A percentile compares a stretch with the other conserved stretches of the same genome.
Evolutionary conservation across 768 basidiomycete genomes (phyloP).

Genomic region (Collybia nuda): DNA sequence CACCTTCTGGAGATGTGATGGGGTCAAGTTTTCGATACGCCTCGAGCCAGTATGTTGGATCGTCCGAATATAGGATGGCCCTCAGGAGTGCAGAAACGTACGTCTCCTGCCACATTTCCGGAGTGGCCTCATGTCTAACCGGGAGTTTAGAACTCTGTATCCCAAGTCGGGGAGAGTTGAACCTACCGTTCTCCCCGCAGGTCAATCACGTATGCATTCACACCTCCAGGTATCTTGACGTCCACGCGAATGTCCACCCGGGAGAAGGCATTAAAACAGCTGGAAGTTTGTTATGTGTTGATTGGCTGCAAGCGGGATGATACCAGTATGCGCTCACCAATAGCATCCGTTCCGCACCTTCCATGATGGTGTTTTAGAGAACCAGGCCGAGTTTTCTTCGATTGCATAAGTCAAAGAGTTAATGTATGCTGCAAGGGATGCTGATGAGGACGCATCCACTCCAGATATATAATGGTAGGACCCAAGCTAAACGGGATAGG

Average conservation of each 20-base stretch:
- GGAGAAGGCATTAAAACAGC: slow-evolving; percentile 98
- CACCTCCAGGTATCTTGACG: slow-evolving; percentile 97
- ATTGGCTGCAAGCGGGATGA: neutral
- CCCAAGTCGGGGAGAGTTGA: neutral
- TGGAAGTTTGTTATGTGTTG: slow-evolving; percentile 20
- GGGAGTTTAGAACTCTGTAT: neutral
- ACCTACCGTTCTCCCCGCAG: slow-evolving; percentile 89
- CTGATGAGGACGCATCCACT: slow-evolving; percentile 98
- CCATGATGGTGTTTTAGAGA: slow-evolving; percentile 80
- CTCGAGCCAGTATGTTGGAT: slow-evolving; percentile 86
- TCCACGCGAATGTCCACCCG: slow-evolving; percentile 96
- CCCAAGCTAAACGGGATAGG: slow-evolving; percentile 57
- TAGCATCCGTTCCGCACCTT: slow-evolving; percentile 93
- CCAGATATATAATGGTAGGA: slow-evolving; percentile 98
- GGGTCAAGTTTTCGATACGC: slow-evolving; percentile 96
- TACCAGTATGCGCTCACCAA: slow-evolving; percentile 53
- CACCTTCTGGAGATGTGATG: slow-evolving; percentile 85
- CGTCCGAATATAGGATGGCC: slow-evolving; percentile 94
- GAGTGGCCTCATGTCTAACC: slow-evolving; percentile 81
- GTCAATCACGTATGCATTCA: slow-evolving; percentile 91
- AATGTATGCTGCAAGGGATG: slow-evolving; percentile 96
- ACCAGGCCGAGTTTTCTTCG: slow-evolving; percentile 92
- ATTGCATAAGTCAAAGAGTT: slow-evolving; percentile 97
- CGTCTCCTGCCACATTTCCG: slow-evolving; percentile 96
- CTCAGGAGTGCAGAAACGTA: slow-evolving; percentile 92